phyloP scores from a whole-genome alignment of 106 monocot genomes.

The Chionographis japonica region DNA sequence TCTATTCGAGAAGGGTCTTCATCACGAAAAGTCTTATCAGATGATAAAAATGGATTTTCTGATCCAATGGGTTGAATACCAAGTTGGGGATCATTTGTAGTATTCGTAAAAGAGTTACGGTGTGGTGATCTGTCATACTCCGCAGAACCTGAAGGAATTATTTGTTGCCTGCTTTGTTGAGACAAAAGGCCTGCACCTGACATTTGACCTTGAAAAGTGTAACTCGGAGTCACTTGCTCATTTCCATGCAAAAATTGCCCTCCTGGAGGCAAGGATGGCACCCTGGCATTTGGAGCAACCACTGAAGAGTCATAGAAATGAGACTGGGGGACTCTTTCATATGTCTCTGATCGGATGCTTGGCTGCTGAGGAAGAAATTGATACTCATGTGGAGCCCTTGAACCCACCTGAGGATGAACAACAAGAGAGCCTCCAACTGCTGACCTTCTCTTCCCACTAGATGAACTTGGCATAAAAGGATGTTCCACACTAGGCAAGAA shows the following conservation, averaged over 20 bases:
- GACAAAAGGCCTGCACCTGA: conserved; percentile 33
- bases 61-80: conserved; percentile 32
- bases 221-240: conserved; percentile 49
- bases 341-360: conserved; percentile 52
- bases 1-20: conserved; percentile 63
- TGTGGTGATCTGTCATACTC: conserved; percentile 51
- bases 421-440: conserved; percentile 32
- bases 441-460: conserved; percentile 54
- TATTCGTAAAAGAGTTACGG: conserved; percentile 29
- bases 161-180: conserved; percentile 42
- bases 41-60: conserved; percentile 45
- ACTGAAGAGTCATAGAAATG: conserved; percentile 66
- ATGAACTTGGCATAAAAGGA: conserved; percentile 47
- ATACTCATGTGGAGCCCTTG: conserved; percentile 82
- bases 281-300: conserved; percentile 24
- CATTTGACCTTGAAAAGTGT: conserved; percentile 61
- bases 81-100: conserved; percentile 41
- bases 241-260: conserved; percentile 47
- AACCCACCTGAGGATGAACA: conserved; percentile 45
- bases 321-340: conserved; percentile 59
- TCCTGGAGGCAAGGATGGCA: conserved; percentile 40
- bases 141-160: conserved; percentile 30
- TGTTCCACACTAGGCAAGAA: conserved; percentile 62
- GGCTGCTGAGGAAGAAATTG: conserved; percentile 99
- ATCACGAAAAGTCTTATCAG: conserved; percentile 55